Evolutionary conservation across 2,329 filamentous ascomycete species (phyloP), one percentile per base, ranked within the genome.

Genomic region (Epicoccum sorghinum): DNA sequence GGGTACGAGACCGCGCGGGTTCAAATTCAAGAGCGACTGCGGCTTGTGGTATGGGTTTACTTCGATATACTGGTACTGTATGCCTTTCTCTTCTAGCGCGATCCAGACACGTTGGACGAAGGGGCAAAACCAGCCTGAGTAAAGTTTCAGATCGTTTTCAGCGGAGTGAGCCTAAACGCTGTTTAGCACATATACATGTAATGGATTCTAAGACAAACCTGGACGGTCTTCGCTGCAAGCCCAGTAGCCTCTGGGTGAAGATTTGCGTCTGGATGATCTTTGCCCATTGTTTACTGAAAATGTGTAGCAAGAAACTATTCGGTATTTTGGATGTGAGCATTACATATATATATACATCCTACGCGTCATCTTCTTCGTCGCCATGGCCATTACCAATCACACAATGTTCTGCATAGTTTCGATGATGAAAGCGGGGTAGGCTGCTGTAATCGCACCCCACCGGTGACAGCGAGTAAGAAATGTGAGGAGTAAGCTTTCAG

Each of bases 11-110:
- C 89, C 89, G 10, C 89, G 83, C 0, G 89, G 89, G 67, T 93
- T 93, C 58, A 93, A 78, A 7, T 81, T 79, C 22, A 93, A 78
- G 25, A 92, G 86, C 1, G 83, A 85, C 3, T 83, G 74, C 0
- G 84, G 85, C 67, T 93, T 93, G 72, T 86, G 79, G 78, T 92
- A 92, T 0, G 89, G 89, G 72, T 92, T 91, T 55, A 91, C 87
- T 62, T 72, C 66, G 40, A 72, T 80, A 71, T 90, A 91, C 75
- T 92, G 86, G 70, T 93, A 88, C 13, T 84, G 83, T 27, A 91
- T 88, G 2, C 80, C 75, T 72, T 93, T 92, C 70, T 92, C 89
- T 65, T 86, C 82, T 9, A 93, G 80, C 1, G 87, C 83, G 57
- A 91, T 86, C 87, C 89, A 91, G 12, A 82, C 81, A 14, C 89